These are phyloP conservation scores for Aspergillus sp. DNA, from an alignment of 2,329 filamentous ascomycete genomes.

Conservation along the genomic window DNA sequence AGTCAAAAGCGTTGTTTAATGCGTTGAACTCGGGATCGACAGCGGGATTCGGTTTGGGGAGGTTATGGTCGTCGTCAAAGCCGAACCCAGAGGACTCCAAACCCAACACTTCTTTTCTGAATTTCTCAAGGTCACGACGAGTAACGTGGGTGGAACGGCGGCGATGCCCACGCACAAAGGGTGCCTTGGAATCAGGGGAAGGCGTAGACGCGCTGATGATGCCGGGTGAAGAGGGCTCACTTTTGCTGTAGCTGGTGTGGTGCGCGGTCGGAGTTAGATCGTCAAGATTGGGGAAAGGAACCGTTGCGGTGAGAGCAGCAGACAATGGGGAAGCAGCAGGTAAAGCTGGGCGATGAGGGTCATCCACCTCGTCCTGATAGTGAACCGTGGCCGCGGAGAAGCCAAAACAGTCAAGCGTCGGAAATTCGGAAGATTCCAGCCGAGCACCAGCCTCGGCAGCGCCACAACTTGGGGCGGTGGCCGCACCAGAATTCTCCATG, in stretches of 20 bases:
- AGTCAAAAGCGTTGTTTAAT: slow-evolving; percentile 39
- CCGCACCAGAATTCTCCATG: slow-evolving; percentile 9
- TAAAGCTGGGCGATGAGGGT: neutral
- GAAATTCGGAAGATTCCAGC: slow-evolving; percentile 21
- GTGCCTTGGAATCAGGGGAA: slow-evolving; percentile 35
- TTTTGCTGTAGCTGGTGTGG: neutral
- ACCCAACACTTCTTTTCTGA: slow-evolving; percentile 39
- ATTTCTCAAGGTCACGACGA: slow-evolving; percentile 41
- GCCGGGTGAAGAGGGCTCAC: slow-evolving; percentile 23
- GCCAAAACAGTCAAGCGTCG: slow-evolving; percentile 26
- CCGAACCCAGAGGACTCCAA: slow-evolving; percentile 32
- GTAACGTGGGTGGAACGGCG: slow-evolving; percentile 46
- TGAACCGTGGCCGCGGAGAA: neutral
- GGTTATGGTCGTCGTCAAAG: slow-evolving; percentile 33
- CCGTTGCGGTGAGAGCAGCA: neutral
- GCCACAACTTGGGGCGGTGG: slow-evolving; percentile 15
- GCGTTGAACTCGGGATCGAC: slow-evolving; percentile 34
- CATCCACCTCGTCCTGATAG: neutral
- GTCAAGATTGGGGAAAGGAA: neutral
- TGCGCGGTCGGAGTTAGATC: neutral
- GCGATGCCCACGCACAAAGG: slow-evolving; percentile 41
- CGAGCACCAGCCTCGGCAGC: slow-evolving; percentile 18
- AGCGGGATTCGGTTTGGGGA: slow-evolving; percentile 23
- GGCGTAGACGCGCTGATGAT: slow-evolving; percentile 34
- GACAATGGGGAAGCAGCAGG: neutral